phyloP scores from a whole-genome alignment of 148 eudicot species.

The Rhododendron molle region DNA sequence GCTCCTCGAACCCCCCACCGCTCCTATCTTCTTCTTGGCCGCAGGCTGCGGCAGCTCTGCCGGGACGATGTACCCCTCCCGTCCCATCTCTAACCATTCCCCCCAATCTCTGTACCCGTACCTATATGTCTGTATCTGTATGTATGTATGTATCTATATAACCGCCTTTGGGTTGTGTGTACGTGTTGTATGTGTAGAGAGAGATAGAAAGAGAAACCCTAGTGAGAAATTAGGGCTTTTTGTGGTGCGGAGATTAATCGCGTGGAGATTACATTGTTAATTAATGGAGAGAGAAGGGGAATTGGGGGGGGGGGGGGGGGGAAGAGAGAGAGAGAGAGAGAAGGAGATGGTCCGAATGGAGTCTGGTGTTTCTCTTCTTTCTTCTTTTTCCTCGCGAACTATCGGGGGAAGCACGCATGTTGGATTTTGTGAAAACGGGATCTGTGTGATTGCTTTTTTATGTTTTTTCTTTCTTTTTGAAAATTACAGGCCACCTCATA shows the following conservation, averaged over 20 bases:
- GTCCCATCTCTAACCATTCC: slow-evolving; percentile 34
- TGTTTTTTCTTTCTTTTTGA: too few relatives aligned
- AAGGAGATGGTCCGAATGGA: not conserved
- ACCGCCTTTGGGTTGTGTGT: too few relatives aligned
- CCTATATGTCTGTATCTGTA: not conserved
- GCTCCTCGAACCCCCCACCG: slow-evolving; percentile 23
- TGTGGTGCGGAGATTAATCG: not conserved
- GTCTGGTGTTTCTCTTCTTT: not conserved
- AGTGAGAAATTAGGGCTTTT: not conserved
- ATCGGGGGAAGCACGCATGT: not conserved
- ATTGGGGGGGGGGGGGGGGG: too few relatives aligned
- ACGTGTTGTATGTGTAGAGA: too few relatives aligned
- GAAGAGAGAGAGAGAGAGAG: not conserved
- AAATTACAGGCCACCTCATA: too few relatives aligned
- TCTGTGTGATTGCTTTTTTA: too few relatives aligned
- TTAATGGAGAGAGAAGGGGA: not conserved
- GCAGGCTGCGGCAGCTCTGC: slow-evolving; percentile 16
- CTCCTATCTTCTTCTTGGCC: slow-evolving; percentile 29
- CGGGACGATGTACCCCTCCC: slow-evolving; percentile 39
- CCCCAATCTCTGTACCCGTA: not conserved
- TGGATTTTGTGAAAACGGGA: too few relatives aligned
- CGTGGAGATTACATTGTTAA: slow-evolving; percentile 4
- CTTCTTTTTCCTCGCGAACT: too few relatives aligned
- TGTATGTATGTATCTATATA: not conserved
- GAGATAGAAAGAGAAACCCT: not conserved